These are phyloP conservation scores for Verticillium tricorpus DNA, from an alignment of 2,329 filamentous ascomycete genomes.

Conservation along the genomic window DNA sequence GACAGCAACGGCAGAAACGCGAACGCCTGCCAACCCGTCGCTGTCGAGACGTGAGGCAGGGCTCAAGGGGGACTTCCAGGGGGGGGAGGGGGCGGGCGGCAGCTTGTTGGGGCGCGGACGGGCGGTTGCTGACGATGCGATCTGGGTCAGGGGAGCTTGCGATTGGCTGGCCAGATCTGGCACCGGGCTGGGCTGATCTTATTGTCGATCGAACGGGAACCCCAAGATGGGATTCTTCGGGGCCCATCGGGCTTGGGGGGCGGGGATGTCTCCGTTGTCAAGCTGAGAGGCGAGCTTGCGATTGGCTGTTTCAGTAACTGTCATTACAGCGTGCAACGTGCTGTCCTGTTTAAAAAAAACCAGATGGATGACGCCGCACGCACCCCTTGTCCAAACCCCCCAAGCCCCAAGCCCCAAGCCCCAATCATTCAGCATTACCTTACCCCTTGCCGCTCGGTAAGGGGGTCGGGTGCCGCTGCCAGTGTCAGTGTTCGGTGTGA, in stretches of 20 bases:
- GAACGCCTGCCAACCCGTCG: background rate
- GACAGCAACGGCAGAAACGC: background rate
- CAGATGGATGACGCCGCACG: background rate
- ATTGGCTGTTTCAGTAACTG: background rate
- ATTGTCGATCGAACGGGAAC: conserved; percentile 13
- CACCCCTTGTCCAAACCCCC: background rate
- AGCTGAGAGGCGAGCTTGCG: background rate
- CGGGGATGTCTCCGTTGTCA: background rate
- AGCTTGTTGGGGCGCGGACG: background rate
- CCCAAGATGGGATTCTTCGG: conserved; percentile 1
- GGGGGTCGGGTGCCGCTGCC: background rate
- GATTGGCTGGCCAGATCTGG: conserved; percentile 18
- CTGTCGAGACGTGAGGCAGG: background rate
- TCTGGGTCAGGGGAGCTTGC: conserved; percentile 13
- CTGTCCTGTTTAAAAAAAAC: background rate
- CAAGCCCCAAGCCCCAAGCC: background rate
- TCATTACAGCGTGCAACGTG: background rate
- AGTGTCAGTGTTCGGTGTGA: background rate
- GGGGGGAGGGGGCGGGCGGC: background rate
- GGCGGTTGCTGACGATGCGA: conserved; percentile 4
- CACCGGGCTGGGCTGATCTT: conserved; percentile 12
- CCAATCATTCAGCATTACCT: background rate
- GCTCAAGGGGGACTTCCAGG: background rate
- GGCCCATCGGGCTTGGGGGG: background rate
- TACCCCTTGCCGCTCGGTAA: background rate